Base-by-base conservation (phyloP, 2,329 filamentous ascomycete genomes). In the Parastagonospora nodorum region DNA sequence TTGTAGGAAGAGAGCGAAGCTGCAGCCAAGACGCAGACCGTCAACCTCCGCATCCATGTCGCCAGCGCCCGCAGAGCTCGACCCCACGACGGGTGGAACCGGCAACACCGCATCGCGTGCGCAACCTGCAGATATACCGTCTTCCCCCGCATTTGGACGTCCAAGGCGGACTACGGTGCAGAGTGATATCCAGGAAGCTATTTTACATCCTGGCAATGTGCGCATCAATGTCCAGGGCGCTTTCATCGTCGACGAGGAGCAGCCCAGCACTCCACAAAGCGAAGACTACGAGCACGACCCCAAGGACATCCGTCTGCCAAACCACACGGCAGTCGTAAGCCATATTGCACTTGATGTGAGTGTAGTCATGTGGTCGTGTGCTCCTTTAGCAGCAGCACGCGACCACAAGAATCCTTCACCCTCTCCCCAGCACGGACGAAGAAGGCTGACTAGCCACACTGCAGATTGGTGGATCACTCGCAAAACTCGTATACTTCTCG, bases 401-500 rank as follows among this genome's bases (percentile, higher is more conserved):
- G 55, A 58, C 54, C 48, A 36, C 9, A 8, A 19, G 15, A 35
- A 37, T 8, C 19, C 19, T 24, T 24, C 19, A 24, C 19, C 19
- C 19, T 24, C 19, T 24, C 19, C 19, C 19, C 19, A 24, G 19
- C 19, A 24, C 19, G 19, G 19, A 24, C 19, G 19, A 24, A 33
- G 12, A 12, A 27, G 11, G 9, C 24, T 40, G 24, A 28, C 30
- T 29, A 12, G 29, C 8, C 8, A 33, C 32, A 14, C 16, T 15
- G 30, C 19, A 96, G 90, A 97, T 99, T 74, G 94, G 94, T 59
- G 94, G 94, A 61, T 96, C 92, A 12, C 81, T 99, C 30, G 92
- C 92, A 60, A 99, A 99, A 78, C 85, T 99, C 39, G 94, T 99
- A 53, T 99, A 97, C 79, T 97, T 97, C 71, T 94, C 92, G 14